These are phyloP conservation scores for Dysphania ambrosioides DNA, from an alignment of 148 eudicot genomes.

Conservation along the genomic window DNA sequence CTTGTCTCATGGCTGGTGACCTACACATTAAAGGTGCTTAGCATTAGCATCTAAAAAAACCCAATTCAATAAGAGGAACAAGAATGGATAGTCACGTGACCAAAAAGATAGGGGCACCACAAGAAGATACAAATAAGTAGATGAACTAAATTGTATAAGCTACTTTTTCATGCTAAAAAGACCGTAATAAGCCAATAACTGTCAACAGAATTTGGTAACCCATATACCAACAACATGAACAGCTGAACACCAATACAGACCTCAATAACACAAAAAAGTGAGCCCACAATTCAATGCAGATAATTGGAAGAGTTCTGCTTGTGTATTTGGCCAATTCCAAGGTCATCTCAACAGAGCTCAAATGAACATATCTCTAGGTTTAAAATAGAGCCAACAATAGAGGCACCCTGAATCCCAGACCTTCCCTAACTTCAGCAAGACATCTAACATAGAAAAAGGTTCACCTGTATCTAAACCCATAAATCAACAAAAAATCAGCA, in stretches of 20 bases:
- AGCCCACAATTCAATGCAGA: background rate
- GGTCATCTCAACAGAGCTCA: no score
- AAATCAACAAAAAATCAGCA: background rate
- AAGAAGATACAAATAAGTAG: background rate
- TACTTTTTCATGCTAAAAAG: background rate
- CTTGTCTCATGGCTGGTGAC: slow-evolving; percentile 71
- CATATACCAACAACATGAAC: background rate
- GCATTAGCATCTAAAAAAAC: background rate
- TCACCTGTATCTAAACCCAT: background rate
- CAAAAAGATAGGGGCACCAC: slow-evolving; percentile 5
- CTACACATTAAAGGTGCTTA: slow-evolving; percentile 30
- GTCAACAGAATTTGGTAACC: background rate
- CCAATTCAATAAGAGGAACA: background rate
- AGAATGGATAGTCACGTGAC: background rate
- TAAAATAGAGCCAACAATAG: background rate
- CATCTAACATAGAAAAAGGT: background rate
- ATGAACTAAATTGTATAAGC: background rate
- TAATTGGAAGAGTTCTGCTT: background rate
- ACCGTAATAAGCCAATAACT: background rate
- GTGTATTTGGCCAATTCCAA: no score
- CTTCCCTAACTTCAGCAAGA: background rate
- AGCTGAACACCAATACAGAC: background rate
- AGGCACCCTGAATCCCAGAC: background rate
- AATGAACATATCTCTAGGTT: background rate
- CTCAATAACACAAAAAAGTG: background rate